Evolutionary conservation across 1,284 basidiomycete genomes (phyloP).

Genomic region (Vanrija humicola): DNA sequence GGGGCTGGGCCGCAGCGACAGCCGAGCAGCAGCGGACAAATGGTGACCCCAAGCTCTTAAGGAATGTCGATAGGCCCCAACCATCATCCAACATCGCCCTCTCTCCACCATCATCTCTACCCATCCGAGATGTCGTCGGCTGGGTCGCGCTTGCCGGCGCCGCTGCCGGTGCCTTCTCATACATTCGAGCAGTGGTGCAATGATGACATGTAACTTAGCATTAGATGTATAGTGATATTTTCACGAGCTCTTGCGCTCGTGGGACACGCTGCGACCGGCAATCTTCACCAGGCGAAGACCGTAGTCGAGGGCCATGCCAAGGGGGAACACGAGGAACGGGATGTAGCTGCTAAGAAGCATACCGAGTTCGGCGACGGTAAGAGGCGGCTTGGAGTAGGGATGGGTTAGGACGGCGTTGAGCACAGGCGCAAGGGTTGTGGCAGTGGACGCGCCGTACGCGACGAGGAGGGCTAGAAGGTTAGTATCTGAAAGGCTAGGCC

Average conservation of each 20-base stretch:
- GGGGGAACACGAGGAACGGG: constrained; percentile 68
- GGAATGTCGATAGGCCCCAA: too few relatives aligned
- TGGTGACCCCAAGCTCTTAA: too few relatives aligned
- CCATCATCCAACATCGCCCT: too few relatives aligned
- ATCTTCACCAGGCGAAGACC: constrained; percentile 30
- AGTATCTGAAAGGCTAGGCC: not conserved
- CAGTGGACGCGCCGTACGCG: constrained; percentile 69
- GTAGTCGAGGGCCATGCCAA: constrained; percentile 71
- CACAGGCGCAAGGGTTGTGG: constrained; percentile 71
- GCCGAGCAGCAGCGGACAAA: too few relatives aligned
- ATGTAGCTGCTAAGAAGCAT: constrained; percentile 68
- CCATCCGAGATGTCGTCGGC: too few relatives aligned
- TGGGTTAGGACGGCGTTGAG: constrained; percentile 58
- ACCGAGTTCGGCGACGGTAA: constrained; percentile 44
- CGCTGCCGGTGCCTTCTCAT: too few relatives aligned
- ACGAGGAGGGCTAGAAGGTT: constrained; percentile 55
- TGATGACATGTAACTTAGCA: not conserved
- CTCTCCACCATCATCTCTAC: too few relatives aligned
- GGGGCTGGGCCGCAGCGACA: too few relatives aligned
- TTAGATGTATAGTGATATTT: not conserved
- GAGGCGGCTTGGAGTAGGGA: constrained; percentile 21
- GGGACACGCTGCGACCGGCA: constrained; percentile 3
- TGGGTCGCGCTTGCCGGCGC: too few relatives aligned
- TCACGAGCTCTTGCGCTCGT: not conserved
- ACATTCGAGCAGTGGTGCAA: too few relatives aligned